Evolutionary conservation across 2,329 filamentous ascomycete genomes (phyloP), one percentile per base, ranked within the genome.

Genomic region (Colletotrichum sp.): DNA sequence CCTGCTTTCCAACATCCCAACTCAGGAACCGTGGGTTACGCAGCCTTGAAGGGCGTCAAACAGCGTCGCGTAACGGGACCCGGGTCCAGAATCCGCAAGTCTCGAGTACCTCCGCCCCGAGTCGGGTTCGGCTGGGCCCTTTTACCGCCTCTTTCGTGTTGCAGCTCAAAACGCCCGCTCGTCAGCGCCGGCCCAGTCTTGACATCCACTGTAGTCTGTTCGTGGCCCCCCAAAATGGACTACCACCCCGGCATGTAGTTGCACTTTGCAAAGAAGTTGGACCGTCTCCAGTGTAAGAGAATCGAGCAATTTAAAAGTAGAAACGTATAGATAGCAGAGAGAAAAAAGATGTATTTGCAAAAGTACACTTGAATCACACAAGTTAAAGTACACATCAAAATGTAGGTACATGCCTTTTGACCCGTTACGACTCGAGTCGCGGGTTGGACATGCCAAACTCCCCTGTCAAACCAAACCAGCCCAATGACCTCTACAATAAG

Each of bases 111-210:
- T 63, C 22, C 63, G 39, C 39, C 63, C 32, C n/a, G 32, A 71
- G 30, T 71, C 59, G 52, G 67, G 19, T 6, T 8, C 44, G 44
- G 44, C 19, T 52, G 44, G 44, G 44, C 44, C 25, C 25, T 55
- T 69, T 68, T 76, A 76, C 73, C 73, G 73, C 73, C 59, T 69
- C 57, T 71, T 76, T 76, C 64, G 69, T 49, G 70, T 73, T 76
- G 70, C 73, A 73, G 69, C 63, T 69, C 64, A 76, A 73, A 76
- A 76, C 73, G 72, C 72, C 69, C 69, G 69, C 69, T 72, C 8
- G 55, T 65, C 73, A 64, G 64, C 73, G 70, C 73, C 73, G 73
- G 44, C 64, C 71, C 67, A 69, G 57, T 49, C 27, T 30, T 49
- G 67, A 32, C 32, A 49, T 69, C 22, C 49, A 59, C 27, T 59